These are phyloP conservation scores for Halteria grandinella DNA, from an alignment of 73 alveolate species.

Conservation along the genomic window DNA sequence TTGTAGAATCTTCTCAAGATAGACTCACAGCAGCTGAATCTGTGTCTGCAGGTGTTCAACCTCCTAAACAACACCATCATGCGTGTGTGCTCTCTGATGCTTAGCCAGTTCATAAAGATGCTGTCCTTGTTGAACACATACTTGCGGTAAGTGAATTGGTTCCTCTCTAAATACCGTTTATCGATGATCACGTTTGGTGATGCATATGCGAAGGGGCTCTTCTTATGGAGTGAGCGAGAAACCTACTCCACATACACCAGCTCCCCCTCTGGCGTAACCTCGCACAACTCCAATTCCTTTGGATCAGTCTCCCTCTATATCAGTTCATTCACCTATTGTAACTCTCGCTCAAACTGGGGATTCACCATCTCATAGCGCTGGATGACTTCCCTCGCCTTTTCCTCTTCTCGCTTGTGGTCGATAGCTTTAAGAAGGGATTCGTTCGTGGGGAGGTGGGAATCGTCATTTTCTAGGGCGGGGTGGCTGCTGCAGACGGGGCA, in stretches of 20 bases:
- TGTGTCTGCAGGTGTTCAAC: slow-evolving; percentile 25
- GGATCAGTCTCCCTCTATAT: slow-evolving; percentile 23
- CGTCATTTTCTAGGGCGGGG: not conserved
- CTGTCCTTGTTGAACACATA: slow-evolving; percentile 46
- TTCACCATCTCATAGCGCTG: not conserved
- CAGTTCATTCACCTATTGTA: slow-evolving; percentile 24
- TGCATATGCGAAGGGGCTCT: no score
- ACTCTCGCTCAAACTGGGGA: slow-evolving; percentile 17
- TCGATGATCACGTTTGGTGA: not conserved
- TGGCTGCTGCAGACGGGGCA: slow-evolving; percentile 49
- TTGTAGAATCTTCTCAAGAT: slow-evolving; percentile 13
- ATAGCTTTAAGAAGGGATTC: not conserved
- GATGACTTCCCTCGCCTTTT: slow-evolving; percentile 3
- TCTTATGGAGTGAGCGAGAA: no score
- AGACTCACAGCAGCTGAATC: slow-evolving; percentile 40
- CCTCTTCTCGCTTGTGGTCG: slow-evolving; percentile 9
- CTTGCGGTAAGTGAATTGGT: slow-evolving; percentile 11
- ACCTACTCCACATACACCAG: slow-evolving; percentile 33
- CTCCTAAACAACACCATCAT: slow-evolving; percentile 35
- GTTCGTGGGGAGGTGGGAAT: not conserved
- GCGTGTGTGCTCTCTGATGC: slow-evolving; percentile 3
- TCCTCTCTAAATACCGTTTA: slow-evolving; percentile 1
- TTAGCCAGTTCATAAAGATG: slow-evolving; percentile 11
- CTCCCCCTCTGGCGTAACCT: slow-evolving; percentile 32
- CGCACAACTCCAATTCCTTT: slow-evolving; percentile 12